Evolutionary conservation across 345 rosid genomes (phyloP).

Genomic region (Lumnitzera littorea): DNA sequence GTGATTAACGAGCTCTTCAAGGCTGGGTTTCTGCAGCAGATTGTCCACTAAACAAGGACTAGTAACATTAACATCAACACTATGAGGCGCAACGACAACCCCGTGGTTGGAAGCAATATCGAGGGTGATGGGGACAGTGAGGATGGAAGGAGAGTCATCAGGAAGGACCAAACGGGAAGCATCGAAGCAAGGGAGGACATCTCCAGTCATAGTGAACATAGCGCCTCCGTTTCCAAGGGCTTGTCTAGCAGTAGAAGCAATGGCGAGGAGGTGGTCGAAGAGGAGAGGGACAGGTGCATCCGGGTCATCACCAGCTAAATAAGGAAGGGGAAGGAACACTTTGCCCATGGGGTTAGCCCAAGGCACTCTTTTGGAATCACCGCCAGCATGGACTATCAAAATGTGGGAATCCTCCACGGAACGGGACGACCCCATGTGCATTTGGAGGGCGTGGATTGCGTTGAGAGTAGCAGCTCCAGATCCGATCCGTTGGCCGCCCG

Average conservation of each 20-base stretch:
- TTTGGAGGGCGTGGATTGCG: conserved; percentile 67
- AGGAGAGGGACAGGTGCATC: conserved; percentile 94
- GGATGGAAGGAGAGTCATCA: conserved; percentile 68
- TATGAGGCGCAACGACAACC: conserved; percentile 72
- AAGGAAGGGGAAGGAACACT: conserved; percentile 92
- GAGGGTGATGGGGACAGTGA: conserved; percentile 92
- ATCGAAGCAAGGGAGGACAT: conserved; percentile 98
- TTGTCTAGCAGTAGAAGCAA: conserved; percentile 86
- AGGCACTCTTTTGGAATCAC: conserved; percentile 96
- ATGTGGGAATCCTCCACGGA: conserved; percentile 28
- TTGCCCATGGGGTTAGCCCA: conserved; percentile 99
- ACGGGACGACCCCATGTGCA: conserved; percentile 22
- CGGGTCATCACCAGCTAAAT: conserved; percentile 85
- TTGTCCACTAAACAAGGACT: conserved; percentile 57
- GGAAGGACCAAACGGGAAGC: conserved; percentile 70
- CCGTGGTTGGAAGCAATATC: conserved; percentile 97
- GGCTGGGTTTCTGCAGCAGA: conserved; percentile 83
- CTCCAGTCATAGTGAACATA: conserved; percentile 91
- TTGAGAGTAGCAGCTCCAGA: conserved; percentile 98
- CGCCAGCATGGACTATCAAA: conserved; percentile 96
- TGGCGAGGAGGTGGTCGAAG: conserved; percentile 94
- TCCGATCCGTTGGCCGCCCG: conserved; percentile 84
- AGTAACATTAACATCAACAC: conserved; percentile 24
- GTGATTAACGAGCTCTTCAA: conserved; percentile 60
- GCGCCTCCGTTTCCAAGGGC: conserved; percentile 82